Percentiles rank a stretch among this genome's conserved stretches.
Conservation (phyloP, 352 stramenopile genomes). For the Phytophthora quininea region DNA sequence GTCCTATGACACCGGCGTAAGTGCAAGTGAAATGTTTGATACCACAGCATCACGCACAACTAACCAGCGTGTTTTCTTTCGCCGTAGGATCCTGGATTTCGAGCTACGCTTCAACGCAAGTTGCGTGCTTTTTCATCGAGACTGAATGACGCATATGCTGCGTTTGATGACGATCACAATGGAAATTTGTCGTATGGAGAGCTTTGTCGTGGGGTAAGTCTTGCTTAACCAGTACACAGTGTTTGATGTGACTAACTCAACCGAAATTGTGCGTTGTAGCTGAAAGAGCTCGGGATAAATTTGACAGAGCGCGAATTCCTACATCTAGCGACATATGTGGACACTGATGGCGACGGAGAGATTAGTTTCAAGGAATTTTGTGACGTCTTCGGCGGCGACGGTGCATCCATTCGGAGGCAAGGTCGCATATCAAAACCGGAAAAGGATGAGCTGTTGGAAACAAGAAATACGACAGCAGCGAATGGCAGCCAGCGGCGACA, state of each 20-base stretch:
- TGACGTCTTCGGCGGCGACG: constrained; percentile 35
- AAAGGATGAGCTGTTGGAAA: not conserved
- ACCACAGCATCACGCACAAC: not conserved
- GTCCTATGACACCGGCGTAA: constrained; percentile 3
- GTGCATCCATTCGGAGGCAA: constrained; percentile 7
- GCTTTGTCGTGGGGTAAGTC: constrained; percentile 49
- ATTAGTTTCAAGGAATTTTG: constrained; percentile 71
- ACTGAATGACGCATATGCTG: constrained; percentile 57
- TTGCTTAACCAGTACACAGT: not conserved
- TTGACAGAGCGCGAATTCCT: constrained; percentile 58
- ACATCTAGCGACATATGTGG: constrained; percentile 40
- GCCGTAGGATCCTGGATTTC: constrained; percentile 41
- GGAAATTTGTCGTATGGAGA: constrained; percentile 60
- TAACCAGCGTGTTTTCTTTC: not conserved
- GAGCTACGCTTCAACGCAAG: constrained; percentile 45
- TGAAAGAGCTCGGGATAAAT: constrained; percentile 54
- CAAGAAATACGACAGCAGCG: not conserved
- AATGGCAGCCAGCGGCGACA: constrained; percentile 16
- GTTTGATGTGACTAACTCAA: not conserved
- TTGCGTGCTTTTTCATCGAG: constrained; percentile 42
- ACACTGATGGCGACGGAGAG: constrained; percentile 55
- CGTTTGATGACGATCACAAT: constrained; percentile 60
- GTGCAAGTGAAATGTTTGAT: constrained; percentile 15
- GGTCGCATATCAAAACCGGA: not conserved
- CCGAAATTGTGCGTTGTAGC: constrained; percentile 21